Percentiles rank a stretch among this genome's conserved stretches.
Conservation (phyloP, 768 basidiomycete species). For the Kwoniella sp. region DNA sequence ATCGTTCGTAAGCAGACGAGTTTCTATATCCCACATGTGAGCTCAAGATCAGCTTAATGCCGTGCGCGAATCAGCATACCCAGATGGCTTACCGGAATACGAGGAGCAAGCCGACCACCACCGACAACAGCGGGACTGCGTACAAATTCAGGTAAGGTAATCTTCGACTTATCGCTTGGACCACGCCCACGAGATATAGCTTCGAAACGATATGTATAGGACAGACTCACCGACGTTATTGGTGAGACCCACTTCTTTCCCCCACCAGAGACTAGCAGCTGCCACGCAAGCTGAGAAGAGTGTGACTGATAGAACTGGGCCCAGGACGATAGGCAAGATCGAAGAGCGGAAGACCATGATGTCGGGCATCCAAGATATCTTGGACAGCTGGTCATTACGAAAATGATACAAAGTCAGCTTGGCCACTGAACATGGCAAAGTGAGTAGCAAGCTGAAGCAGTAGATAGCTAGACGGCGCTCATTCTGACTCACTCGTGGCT, state of each 20-base stretch:
- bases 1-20: constrained; percentile 44
- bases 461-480: too few relatives aligned
- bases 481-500: constrained; percentile 48
- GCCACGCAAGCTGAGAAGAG: constrained; percentile 64
- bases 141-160: constrained; percentile 4
- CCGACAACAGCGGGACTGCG: constrained; percentile 75
- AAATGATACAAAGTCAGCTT: constrained; percentile 6
- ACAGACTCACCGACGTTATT: constrained; percentile 65
- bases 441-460: too few relatives aligned
- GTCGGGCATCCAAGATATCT: constrained; percentile 79
- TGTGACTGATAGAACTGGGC: constrained; percentile 82
- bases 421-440: neutral
- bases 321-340: constrained; percentile 72
- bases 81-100: constrained; percentile 48
- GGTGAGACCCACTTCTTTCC: constrained; percentile 67
- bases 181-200: neutral
- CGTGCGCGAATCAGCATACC: too few relatives aligned
- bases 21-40: constrained; percentile 26
- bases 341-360: constrained; percentile 79
- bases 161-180: neutral
- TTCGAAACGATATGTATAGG: neutral
- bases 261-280: constrained; percentile 57
- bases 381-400: constrained; percentile 48
- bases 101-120: constrained; percentile 87
- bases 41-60: too few relatives aligned